Percentiles rank a stretch among this genome's conserved stretches.
phyloP scores from a whole-genome alignment of 1,284 basidiomycete species.

The Ustilago sp. region DNA sequence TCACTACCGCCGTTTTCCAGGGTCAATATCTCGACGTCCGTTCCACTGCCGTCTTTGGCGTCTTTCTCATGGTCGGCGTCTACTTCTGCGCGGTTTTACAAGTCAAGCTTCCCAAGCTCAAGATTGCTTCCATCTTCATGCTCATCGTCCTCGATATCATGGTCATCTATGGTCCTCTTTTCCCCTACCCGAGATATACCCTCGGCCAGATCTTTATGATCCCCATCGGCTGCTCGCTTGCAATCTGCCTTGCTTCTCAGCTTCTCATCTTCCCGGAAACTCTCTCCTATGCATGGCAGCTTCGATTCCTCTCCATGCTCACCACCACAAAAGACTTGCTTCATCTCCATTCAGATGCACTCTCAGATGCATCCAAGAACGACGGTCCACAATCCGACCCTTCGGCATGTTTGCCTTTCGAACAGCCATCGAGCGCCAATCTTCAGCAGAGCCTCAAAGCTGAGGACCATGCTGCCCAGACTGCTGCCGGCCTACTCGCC shows the following conservation, averaged over 20 bases:
- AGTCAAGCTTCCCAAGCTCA: slow-evolving; percentile 76
- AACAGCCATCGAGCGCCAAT: slow-evolving; percentile 16
- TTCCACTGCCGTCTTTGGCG: slow-evolving; percentile 75
- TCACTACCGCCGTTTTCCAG: slow-evolving; percentile 73
- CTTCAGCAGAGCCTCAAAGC: slow-evolving; percentile 25
- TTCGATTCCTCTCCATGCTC: slow-evolving; percentile 61
- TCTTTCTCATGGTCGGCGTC: slow-evolving; percentile 78
- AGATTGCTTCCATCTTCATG: slow-evolving; percentile 73
- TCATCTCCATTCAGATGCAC: slow-evolving; percentile 25
- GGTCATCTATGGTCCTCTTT: slow-evolving; percentile 73
- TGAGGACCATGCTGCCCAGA: slow-evolving; percentile 30
- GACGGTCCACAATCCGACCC: slow-evolving; percentile 5
- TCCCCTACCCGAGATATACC: slow-evolving; percentile 77
- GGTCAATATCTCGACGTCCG: slow-evolving; percentile 79
- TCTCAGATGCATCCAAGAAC: slow-evolving; percentile 20
- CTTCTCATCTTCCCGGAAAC: slow-evolving; percentile 80
- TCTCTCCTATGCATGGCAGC: slow-evolving; percentile 74
- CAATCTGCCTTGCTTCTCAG: slow-evolving; percentile 66
- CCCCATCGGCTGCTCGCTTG: slow-evolving; percentile 49
- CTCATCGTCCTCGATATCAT: slow-evolving; percentile 57
- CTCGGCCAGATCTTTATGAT: slow-evolving; percentile 70
- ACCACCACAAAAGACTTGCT: slow-evolving; percentile 22
- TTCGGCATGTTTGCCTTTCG: not conserved
- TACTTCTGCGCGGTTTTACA: slow-evolving; percentile 76
- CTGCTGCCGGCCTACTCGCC: slow-evolving; percentile 16